Conservation (phyloP, 257 asterid genomes). For the Thymus quinquecostatus region DNA sequence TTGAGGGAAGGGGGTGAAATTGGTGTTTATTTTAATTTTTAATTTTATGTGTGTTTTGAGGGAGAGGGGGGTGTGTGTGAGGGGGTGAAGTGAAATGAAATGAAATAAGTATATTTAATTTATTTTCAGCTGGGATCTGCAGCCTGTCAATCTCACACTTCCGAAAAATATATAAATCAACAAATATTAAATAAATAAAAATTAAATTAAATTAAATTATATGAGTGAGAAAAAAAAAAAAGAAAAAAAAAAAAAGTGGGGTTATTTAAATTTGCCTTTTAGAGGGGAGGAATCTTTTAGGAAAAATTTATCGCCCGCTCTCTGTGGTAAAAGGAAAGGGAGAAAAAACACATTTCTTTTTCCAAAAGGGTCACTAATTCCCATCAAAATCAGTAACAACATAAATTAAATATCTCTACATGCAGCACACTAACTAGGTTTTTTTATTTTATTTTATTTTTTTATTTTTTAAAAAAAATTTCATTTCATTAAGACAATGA, state of each 20-base stretch:
- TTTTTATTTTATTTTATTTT: neutral
- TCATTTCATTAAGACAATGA: too few relatives aligned
- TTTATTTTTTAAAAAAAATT: neutral
- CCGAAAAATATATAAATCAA: conserved; percentile 11
- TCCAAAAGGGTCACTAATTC: conserved; percentile 27
- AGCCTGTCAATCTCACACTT: conserved; percentile 79
- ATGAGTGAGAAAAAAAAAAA: neutral
- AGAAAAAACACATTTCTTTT: neutral
- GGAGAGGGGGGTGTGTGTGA: conserved; percentile 57
- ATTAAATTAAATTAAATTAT: too few relatives aligned
- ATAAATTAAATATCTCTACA: conserved; percentile 13
- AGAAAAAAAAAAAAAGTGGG: conserved; percentile 5
- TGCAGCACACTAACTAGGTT: conserved; percentile 29
- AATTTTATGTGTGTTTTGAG: conserved; percentile 61
- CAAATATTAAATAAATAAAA: neutral
- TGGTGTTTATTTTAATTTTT: too few relatives aligned
- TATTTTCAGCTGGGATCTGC: conserved; percentile 86
- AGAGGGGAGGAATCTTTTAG: conserved; percentile 52
- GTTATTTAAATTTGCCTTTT: conserved; percentile 32
- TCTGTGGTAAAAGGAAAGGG: conserved; percentile 25
- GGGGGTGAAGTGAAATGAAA: too few relatives aligned
- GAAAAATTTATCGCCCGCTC: conserved; percentile 27
- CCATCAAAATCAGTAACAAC: conserved; percentile 25
- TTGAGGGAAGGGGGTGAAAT: conserved; percentile 50
- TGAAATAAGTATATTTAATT: conserved; percentile 53